Evolutionary conservation across 2,329 filamentous ascomycete species (phyloP).

Genomic region (Ceratocystis alfenasii): DNA sequence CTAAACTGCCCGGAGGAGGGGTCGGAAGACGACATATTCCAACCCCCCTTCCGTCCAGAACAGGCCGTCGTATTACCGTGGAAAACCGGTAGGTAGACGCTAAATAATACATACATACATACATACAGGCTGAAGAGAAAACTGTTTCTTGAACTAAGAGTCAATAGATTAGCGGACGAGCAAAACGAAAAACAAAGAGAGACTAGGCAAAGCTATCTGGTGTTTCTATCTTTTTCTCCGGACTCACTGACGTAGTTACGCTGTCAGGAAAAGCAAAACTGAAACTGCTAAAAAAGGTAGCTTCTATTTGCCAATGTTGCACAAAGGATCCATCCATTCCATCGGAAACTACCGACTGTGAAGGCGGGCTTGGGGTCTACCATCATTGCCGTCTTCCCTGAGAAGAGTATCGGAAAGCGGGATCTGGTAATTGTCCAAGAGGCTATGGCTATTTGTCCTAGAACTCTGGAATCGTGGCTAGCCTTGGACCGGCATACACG

Average conservation of each 20-base stretch:
- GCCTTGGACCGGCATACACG: background rate
- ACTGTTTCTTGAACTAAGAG: too few relatives aligned
- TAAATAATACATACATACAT: too few relatives aligned
- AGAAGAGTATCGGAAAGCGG: background rate
- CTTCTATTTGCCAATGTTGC: conserved; percentile 6
- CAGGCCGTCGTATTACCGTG: too few relatives aligned
- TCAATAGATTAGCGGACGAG: too few relatives aligned
- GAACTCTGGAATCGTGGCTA: background rate
- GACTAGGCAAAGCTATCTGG: too few relatives aligned
- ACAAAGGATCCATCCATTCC: background rate
- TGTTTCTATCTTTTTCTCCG: background rate
- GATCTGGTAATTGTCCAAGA: background rate
- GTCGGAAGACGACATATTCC: too few relatives aligned
- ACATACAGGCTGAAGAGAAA: too few relatives aligned
- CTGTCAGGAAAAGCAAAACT: background rate
- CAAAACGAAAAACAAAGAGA: too few relatives aligned
- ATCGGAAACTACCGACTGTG: background rate
- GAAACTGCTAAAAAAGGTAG: background rate
- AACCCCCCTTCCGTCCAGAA: too few relatives aligned
- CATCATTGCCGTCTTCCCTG: background rate
- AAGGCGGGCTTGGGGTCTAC: background rate
- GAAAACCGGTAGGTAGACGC: too few relatives aligned
- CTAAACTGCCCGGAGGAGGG: too few relatives aligned
- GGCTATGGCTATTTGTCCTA: background rate
- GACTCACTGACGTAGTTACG: background rate